Base-by-base conservation (phyloP, 805 yeast genomes). In the Spathaspora girioi region DNA sequence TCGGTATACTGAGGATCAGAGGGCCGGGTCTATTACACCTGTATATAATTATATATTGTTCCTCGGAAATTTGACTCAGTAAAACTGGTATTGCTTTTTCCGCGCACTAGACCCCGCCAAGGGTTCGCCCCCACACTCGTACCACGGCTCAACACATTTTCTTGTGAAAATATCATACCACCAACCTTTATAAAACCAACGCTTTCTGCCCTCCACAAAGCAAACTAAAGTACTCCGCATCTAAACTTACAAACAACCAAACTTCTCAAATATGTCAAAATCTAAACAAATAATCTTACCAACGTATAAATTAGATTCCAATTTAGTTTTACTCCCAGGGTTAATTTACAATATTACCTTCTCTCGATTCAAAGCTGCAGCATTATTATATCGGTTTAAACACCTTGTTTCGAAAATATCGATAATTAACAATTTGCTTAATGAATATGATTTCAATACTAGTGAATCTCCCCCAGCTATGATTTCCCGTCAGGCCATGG, bases 261-360 rank as follows among this genome's bases (percentile, higher is more conserved):
- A 8, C 26, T 23, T 23, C 3, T 23, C n/a, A 23, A 6, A 23
- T 23, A 45, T 26, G 8, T 26, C 50, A 35, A 17, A 42, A 26
- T 18, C 50, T n/a, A 58, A 50, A 26, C 64, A 59, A 45, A 51
- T 56, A 52, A 52, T 68, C 5, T 64, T 75, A 47, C 78, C 79
- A 46, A 67, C 69, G 42, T 73, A 73, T 59, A 68, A 64, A 46
- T 56, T 75, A 19, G 78, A 75, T 55, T 71, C 77, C 43, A 67
- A 71, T 53, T 59, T 73, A 48, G 81, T 84, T 12, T 72, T 83
- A 29, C 59, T 84, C 8, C 89, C 90, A 1, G 88, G 88, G 0
- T 78, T 84, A 41, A 71, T 82, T 20, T 84, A 84, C 64, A 77
- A 80, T 50, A 80, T 84, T n/a, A 70, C 80, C 1, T 77, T 82